Evolutionary conservation across 2,329 filamentous ascomycete genomes (phyloP).

Genomic region (Emergomyces pasteurianus): DNA sequence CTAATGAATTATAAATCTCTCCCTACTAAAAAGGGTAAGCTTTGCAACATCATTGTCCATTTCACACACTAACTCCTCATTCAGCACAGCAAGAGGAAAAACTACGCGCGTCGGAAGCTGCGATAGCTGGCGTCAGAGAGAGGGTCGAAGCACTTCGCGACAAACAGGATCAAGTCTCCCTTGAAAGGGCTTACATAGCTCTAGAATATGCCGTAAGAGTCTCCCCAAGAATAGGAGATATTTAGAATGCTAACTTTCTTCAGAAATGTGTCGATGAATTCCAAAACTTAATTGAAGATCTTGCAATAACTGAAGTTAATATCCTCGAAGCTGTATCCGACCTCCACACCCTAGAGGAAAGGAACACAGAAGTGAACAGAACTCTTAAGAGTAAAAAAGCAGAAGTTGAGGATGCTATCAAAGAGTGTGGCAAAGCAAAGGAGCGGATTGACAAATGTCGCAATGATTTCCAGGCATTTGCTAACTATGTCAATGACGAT

Average conservation of each 20-base stretch:
- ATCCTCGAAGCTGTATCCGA: slow-evolving; percentile 69
- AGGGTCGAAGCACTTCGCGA: slow-evolving; percentile 42
- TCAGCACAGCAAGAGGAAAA: slow-evolving; percentile 36
- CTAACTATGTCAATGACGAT: slow-evolving; percentile 14
- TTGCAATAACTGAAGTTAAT: slow-evolving; percentile 23
- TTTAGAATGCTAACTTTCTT: not conserved
- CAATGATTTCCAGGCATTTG: slow-evolving; percentile 8
- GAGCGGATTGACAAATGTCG: slow-evolving; percentile 12
- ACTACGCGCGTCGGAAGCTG: slow-evolving; percentile 28
- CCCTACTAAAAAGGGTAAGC: slow-evolving; percentile 58
- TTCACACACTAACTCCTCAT: slow-evolving; percentile 16
- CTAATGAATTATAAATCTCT: slow-evolving; percentile 54
- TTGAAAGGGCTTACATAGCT: slow-evolving; percentile 46
- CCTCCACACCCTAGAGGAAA: slow-evolving; percentile 52
- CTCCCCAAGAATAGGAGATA: not conserved
- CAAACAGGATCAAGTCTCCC: slow-evolving; percentile 43
- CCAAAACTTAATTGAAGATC: slow-evolving; percentile 47
- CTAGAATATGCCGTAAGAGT: slow-evolving; percentile 44
- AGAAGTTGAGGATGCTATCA: slow-evolving; percentile 22
- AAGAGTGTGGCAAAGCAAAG: slow-evolving; percentile 13
- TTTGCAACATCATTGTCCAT: slow-evolving; percentile 11
- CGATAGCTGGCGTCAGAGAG: slow-evolving; percentile 31
- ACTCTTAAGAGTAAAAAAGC: slow-evolving; percentile 23
- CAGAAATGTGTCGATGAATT: not conserved
- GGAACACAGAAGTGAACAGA: slow-evolving; percentile 49